A percentile compares a stretch with the other conserved stretches of the same genome.
Evolutionary conservation across 2,329 filamentous ascomycete species (phyloP).

Genomic region (Coniochaeta hoffmannii): DNA sequence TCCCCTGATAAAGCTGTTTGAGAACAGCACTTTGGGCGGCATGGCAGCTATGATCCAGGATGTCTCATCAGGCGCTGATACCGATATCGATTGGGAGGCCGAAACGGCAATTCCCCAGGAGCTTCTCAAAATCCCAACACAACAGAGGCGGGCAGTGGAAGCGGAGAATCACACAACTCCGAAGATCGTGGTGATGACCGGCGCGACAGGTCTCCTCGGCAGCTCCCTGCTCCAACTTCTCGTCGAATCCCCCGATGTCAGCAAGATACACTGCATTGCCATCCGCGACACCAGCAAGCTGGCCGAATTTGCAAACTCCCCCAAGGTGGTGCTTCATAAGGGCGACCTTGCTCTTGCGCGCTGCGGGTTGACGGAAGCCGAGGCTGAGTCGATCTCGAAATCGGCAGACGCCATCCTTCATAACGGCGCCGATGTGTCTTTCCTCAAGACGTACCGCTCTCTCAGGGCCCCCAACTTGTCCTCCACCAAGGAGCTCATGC

Average conservation of each 20-base stretch:
- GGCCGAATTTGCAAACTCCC: neutral
- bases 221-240: constrained; percentile 28
- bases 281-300: constrained; percentile 15
- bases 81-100: constrained; percentile 17
- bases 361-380: constrained; percentile 14
- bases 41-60: constrained; percentile 29
- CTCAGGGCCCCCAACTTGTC: constrained; percentile 26
- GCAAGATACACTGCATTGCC: constrained; percentile 34
- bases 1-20: constrained; percentile 28
- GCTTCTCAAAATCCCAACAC: constrained; percentile 1
- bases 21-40: constrained; percentile 24
- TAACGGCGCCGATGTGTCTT: constrained; percentile 34
- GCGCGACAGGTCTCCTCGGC: constrained; percentile 31
- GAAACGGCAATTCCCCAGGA: constrained; percentile 11
- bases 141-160: constrained; percentile 1
- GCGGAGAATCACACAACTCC: neutral
- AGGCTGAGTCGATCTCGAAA: constrained; percentile 3
- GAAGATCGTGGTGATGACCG: constrained; percentile 24
- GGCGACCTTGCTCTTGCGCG: constrained; percentile 19
- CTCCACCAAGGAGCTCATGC: constrained; percentile 25
- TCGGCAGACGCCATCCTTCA: constrained; percentile 31
- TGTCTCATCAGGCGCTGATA: neutral
- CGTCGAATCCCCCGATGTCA: constrained; percentile 19
- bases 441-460: constrained; percentile 26
- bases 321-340: constrained; percentile 12